Conservation (phyloP, 345 rosid species). For the Citrus mangshanensis region DNA sequence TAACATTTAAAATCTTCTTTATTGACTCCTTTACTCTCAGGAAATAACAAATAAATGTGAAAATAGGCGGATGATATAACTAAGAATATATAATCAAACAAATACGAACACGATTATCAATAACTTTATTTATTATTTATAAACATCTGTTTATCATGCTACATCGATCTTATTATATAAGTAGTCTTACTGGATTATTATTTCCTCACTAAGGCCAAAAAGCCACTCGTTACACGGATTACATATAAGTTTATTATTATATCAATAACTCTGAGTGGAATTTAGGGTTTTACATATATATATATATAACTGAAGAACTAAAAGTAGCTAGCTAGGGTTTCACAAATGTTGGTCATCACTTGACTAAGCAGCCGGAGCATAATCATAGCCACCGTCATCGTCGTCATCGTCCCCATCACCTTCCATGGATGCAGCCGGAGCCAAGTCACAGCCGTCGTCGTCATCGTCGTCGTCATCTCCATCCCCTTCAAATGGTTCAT, state of each 20-base stretch:
- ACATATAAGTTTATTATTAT: no score
- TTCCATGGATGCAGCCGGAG: conserved; percentile 17
- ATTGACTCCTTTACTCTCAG: neutral
- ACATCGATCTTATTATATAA: neutral
- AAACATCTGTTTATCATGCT: neutral
- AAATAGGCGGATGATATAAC: neutral
- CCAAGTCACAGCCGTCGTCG: neutral
- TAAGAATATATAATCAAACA: neutral
- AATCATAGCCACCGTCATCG: conserved; percentile 22
- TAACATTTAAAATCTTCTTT: neutral
- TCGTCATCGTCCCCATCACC: conserved; percentile 20
- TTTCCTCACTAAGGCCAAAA: neutral
- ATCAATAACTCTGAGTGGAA: neutral
- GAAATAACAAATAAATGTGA: neutral
- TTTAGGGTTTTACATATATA: neutral
- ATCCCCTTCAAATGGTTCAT: conserved; percentile 3
- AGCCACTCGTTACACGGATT: neutral
- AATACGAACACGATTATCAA: neutral
- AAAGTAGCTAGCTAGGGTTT: conserved; percentile 5
- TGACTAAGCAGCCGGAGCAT: conserved; percentile 32
- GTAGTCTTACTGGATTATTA: neutral
- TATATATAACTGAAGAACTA: neutral
- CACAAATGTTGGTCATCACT: neutral
- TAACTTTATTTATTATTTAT: neutral
- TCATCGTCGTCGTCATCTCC: conserved; percentile 8